These are phyloP conservation scores for Hydrangea macrophylla DNA, from an alignment of 148 eudicot genomes.

Conservation along the genomic window DNA sequence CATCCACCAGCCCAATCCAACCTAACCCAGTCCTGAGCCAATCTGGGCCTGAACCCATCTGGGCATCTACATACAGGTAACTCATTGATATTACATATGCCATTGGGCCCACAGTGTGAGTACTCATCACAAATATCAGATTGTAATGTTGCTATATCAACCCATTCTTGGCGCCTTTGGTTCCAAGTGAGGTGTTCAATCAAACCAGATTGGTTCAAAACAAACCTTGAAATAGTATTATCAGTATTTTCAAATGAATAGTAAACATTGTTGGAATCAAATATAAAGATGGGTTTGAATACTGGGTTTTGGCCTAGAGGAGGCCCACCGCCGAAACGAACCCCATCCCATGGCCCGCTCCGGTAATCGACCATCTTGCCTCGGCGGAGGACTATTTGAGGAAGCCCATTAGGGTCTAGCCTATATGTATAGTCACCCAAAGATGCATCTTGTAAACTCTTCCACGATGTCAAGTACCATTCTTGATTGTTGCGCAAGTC, in stretches of 20 bases:
- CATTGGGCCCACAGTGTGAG: constrained; percentile 26
- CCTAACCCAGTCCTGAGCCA: constrained; percentile 5
- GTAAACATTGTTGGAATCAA: not conserved
- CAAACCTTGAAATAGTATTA: constrained; percentile 12
- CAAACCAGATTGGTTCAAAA: constrained; percentile 5
- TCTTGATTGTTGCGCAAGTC: not conserved
- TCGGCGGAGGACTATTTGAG: constrained; percentile 11
- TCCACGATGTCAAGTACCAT: constrained; percentile 10
- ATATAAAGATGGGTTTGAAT: not conserved
- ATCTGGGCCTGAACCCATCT: constrained; percentile 15
- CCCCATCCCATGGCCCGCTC: constrained; percentile 27
- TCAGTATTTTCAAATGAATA: constrained; percentile 4
- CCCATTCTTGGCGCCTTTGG: constrained; percentile 1
- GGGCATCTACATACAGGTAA: constrained; percentile 21
- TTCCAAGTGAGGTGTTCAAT: constrained; percentile 14
- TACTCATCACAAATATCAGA: constrained; percentile 13
- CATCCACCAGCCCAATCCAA: constrained; percentile 21
- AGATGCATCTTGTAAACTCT: not conserved
- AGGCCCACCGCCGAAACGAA: constrained; percentile 7
- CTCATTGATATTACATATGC: constrained; percentile 14
- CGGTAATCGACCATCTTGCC: constrained; percentile 5
- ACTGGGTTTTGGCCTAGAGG: constrained; percentile 6
- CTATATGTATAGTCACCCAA: constrained; percentile 5
- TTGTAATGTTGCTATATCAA: constrained; percentile 4
- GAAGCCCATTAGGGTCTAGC: constrained; percentile 3